Evolutionary conservation across 345 rosid genomes (phyloP).

Genomic region (Arabis hirsuta): DNA sequence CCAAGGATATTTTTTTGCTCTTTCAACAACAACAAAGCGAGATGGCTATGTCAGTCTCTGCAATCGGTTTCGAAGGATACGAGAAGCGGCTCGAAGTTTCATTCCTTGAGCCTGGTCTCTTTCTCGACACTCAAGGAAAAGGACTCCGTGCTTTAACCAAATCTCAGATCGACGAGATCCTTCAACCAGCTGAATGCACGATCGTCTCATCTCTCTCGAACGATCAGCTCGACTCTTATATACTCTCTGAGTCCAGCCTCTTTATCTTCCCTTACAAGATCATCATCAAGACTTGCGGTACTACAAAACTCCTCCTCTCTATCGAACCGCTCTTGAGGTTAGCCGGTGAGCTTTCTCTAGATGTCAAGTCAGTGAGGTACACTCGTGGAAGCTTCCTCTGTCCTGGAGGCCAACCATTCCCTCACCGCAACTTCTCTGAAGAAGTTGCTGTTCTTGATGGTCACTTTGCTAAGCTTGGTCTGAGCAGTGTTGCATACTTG

Average conservation of each 20-base stretch:
- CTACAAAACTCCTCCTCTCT: slow-evolving; percentile 71
- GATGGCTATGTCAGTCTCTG: slow-evolving; percentile 59
- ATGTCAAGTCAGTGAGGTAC: slow-evolving; percentile 56
- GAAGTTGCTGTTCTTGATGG: slow-evolving; percentile 61
- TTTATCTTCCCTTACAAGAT: slow-evolving; percentile 64
- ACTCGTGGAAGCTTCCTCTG: slow-evolving; percentile 85
- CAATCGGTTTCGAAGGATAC: slow-evolving; percentile 74
- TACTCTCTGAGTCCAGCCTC: slow-evolving; percentile 85
- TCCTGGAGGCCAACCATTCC: slow-evolving; percentile 70
- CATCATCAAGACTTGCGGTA: slow-evolving; percentile 82
- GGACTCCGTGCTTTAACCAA: slow-evolving; percentile 61
- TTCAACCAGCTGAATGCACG: slow-evolving; percentile 66
- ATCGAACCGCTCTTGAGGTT: slow-evolving; percentile 55
- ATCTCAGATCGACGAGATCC: slow-evolving; percentile 62
- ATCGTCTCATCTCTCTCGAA: slow-evolving; percentile 68
- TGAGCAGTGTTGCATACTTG: slow-evolving; percentile 51
- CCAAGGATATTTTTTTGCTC: not conserved
- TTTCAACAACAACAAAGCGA: slow-evolving; percentile 19
- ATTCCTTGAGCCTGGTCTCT: slow-evolving; percentile 56
- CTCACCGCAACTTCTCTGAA: slow-evolving; percentile 74
- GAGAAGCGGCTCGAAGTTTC: slow-evolving; percentile 78
- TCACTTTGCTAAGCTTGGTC: slow-evolving; percentile 46
- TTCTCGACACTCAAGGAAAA: slow-evolving; percentile 53
- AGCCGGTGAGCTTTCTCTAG: slow-evolving; percentile 52
- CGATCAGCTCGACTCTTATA: slow-evolving; percentile 69